Evolutionary conservation across 495 filamentous ascomycete genomes (phyloP), one percentile per base, ranked within the genome.

Genomic region (Poronia punctata): DNA sequence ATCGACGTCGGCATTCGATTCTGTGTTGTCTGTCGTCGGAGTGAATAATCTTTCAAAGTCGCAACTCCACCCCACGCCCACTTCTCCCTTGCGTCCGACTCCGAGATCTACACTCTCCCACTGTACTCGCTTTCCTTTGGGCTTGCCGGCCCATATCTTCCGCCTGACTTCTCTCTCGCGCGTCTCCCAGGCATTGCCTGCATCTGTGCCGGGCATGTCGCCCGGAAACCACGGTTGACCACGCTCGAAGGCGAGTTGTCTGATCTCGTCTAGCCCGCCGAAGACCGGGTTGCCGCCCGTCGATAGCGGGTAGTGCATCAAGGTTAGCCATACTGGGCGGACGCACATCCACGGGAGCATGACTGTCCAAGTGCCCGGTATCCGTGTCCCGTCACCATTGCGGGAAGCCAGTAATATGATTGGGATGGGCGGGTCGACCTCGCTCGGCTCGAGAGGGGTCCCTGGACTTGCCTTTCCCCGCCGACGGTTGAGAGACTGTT

Each of bases 321-420:
- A 52, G 11, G 76, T 73, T 52, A 90, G 85, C 92, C 92, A 98
- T 24, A 97, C 65, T 1, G 88, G 80, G 15, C 72, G 61, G 20
- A 96, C 82, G 48, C 87, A 95, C 53, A 88, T 90, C 89, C 92
- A 97, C 0, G 92, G 92, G 3, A 92, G 67, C 21, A 97, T 70
- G 1, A 98, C 50, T 1, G 84, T 93, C 88, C 89, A 97, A 1
- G 68, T 78, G 0, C 84, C 83, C 31, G 82, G 80, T 1, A 61
- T 56, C 7, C 68, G 65, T n/a, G 66, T 66, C n/a, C 56, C 53
- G 8, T 49, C 44, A 10, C 59, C 45, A 17, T 70, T 55, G 8
- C 74, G 71, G 10, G 75, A 81, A 21, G 84, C 72, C 7, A 84
- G 60, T 16, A 88, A 62, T 9, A 95, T 71, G 20, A 93, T 67